These are phyloP conservation scores for Cymodocea nodosa DNA, from an alignment of 116 monocot genomes.

Conservation along the genomic window DNA sequence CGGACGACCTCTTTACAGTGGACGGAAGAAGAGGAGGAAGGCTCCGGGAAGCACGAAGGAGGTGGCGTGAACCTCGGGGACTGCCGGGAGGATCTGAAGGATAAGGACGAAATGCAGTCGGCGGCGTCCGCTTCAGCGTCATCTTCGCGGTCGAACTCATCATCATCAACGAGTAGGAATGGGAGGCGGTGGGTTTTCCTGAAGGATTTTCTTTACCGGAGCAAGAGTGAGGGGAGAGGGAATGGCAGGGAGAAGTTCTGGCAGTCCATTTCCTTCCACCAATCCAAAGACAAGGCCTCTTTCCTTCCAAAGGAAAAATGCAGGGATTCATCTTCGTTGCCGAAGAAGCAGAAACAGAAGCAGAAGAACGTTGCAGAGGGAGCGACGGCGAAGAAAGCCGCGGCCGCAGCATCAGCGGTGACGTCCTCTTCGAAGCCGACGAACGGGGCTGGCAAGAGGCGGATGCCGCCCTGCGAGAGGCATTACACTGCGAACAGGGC, in stretches of 20 bases:
- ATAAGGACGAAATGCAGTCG: neutral
- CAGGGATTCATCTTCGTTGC: neutral
- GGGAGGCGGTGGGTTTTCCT: slow-evolving; percentile 67
- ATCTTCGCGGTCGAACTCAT: slow-evolving; percentile 11
- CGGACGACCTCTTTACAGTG: slow-evolving; percentile 21
- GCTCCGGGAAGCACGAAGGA: neutral
- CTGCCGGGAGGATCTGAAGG: slow-evolving; percentile 1
- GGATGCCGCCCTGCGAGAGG: slow-evolving; percentile 43
- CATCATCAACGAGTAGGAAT: slow-evolving; percentile 21
- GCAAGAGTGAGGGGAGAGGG: slow-evolving; percentile 55
- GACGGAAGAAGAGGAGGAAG: slow-evolving; percentile 17
- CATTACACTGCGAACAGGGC: slow-evolving; percentile 70
- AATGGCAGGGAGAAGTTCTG: slow-evolving; percentile 55
- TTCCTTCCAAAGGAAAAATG: slow-evolving; percentile 5
- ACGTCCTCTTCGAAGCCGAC: neutral
- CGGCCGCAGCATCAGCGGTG: neutral
- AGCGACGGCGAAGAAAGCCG: neutral
- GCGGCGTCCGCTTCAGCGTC: slow-evolving; percentile 9
- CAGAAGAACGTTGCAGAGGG: neutral
- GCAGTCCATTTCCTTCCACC: slow-evolving; percentile 46
- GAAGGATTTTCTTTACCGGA: slow-evolving; percentile 66
- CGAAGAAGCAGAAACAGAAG: slow-evolving; percentile 4
- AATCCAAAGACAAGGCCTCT: slow-evolving; percentile 12
- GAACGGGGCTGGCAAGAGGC: slow-evolving; percentile 21
- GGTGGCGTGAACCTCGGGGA: neutral